Evolutionary conservation across 2,329 filamentous ascomycete species (phyloP).

Genomic region (Zasmidium citrigriseum): DNA sequence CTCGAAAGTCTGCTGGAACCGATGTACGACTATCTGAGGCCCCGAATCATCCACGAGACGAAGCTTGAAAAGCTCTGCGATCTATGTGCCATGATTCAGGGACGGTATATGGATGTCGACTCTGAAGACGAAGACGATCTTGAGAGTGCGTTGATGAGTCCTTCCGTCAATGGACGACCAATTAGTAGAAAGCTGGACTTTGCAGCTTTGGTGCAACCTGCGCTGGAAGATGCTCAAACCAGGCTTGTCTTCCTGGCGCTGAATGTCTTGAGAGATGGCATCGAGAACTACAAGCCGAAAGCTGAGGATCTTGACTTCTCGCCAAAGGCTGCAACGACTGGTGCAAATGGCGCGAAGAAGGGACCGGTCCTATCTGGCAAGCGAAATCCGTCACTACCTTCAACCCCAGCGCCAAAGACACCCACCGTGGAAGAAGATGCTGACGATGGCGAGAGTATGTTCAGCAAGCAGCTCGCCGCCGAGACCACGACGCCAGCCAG

Average conservation of each 20-base stretch:
- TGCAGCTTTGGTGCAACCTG: constrained; percentile 61
- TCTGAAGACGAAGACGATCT: constrained; percentile 54
- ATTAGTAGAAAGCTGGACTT: constrained; percentile 55
- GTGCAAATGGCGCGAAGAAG: constrained; percentile 31
- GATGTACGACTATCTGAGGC: constrained; percentile 65
- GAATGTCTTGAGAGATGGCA: constrained; percentile 64
- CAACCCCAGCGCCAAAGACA: constrained; percentile 48
- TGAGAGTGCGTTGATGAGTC: constrained; percentile 19
- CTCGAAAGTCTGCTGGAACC: constrained; percentile 68
- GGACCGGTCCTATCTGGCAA: constrained; percentile 56
- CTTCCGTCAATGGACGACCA: constrained; percentile 20
- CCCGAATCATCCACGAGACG: constrained; percentile 66
- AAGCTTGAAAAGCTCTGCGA: constrained; percentile 68
- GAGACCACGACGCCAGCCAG: constrained; percentile 16
- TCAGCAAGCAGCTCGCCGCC: constrained; percentile 28
- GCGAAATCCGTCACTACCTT: constrained; percentile 33
- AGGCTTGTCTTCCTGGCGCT: constrained; percentile 66
- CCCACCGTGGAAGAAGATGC: constrained; percentile 56
- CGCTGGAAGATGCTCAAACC: constrained; percentile 67
- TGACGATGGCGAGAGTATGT: constrained; percentile 52
- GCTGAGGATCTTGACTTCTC: constrained; percentile 68
- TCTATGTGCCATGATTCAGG: constrained; percentile 66
- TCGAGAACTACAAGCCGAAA: constrained; percentile 66
- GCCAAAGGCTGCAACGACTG: constrained; percentile 35
- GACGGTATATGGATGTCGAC: constrained; percentile 60